These are phyloP conservation scores for Microbotryum intermedium DNA, from an alignment of 1,284 basidiomycete species.

Conservation along the genomic window DNA sequence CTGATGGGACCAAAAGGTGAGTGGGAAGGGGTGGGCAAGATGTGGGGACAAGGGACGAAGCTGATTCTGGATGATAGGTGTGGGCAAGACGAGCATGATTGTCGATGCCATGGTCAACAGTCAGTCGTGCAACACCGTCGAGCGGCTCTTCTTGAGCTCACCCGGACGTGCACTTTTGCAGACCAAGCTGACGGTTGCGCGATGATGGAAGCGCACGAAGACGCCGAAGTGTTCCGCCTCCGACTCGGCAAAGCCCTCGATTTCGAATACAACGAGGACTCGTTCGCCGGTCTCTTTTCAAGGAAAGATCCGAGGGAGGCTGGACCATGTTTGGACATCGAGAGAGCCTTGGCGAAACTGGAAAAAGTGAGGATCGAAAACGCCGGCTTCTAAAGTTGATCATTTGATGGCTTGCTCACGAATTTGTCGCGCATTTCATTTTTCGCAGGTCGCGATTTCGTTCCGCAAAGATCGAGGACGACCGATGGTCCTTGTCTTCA, in stretches of 20 bases:
- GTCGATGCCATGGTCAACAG: conserved; percentile 25
- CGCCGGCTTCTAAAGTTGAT: not conserved
- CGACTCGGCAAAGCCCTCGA: conserved; percentile 68
- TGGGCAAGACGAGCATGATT: conserved; percentile 31
- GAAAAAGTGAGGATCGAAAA: conserved; percentile 49
- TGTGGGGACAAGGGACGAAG: not conserved
- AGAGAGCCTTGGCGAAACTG: conserved; percentile 71
- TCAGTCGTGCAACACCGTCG: not conserved
- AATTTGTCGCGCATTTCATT: no score
- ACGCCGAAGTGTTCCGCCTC: conserved; percentile 45
- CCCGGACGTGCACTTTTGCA: not conserved
- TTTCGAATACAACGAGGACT: conserved; percentile 61
- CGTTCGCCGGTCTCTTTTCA: conserved; percentile 50
- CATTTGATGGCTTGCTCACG: not conserved
- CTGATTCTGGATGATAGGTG: conserved; percentile 17
- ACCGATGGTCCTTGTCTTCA: conserved; percentile 68
- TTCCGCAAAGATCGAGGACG: conserved; percentile 51
- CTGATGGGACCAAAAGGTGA: conserved; percentile 20
- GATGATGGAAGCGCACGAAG: conserved; percentile 34
- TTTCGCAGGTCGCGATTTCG: conserved; percentile 67
- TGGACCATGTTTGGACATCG: conserved; percentile 70
- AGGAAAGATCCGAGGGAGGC: conserved; percentile 73
- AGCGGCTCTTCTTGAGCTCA: conserved; percentile 1
- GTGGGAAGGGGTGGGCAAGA: not conserved
- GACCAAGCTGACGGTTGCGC: conserved; percentile 33